Conservation (phyloP, 2,329 filamentous ascomycete genomes). For the Tothia fuscella region DNA sequence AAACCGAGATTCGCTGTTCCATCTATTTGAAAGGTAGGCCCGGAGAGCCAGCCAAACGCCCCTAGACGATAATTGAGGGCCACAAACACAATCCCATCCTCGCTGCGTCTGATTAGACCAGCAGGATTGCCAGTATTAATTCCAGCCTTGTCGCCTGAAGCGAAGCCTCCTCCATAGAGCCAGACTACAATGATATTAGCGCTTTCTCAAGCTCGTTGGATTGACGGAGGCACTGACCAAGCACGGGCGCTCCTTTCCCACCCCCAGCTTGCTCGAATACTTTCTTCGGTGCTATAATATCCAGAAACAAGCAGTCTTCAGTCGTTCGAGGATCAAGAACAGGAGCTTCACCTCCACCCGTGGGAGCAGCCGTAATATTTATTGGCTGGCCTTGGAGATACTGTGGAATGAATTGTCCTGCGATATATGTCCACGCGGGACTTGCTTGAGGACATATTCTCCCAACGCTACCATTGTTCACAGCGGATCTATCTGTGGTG, state of each 20-base stretch:
- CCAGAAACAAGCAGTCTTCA: conserved; percentile 39
- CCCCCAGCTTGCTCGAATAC: conserved; percentile 22
- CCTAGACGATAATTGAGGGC: conserved; percentile 36
- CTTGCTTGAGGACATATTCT: conserved; percentile 24
- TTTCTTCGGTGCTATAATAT: conserved; percentile 32
- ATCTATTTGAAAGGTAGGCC: conserved; percentile 23
- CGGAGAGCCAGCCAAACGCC: conserved; percentile 24
- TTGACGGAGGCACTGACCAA: neutral
- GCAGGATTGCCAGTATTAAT: conserved; percentile 23
- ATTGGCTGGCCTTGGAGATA: conserved; percentile 15
- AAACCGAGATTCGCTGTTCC: conserved; percentile 24
- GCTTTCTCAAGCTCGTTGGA: neutral
- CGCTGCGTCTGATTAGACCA: conserved; percentile 19
- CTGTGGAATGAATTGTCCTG: conserved; percentile 22
- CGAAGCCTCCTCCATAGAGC: conserved; percentile 41
- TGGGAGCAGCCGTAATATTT: neutral
- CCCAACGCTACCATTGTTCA: conserved; percentile 33
- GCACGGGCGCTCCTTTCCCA: conserved; percentile 15
- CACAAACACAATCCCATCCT: conserved; percentile 33
- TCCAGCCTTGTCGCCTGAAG: conserved; percentile 28
- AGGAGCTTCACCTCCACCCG: neutral
- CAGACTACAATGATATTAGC: conserved; percentile 2
- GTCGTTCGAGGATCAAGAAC: conserved; percentile 13
- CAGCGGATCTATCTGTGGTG: conserved; percentile 27
- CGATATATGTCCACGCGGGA: conserved; percentile 32